Percentiles rank a stretch among this genome's conserved stretches.
Evolutionary conservation across 1,284 basidiomycete species (phyloP).

Genomic region (Peniophora sp.): DNA sequence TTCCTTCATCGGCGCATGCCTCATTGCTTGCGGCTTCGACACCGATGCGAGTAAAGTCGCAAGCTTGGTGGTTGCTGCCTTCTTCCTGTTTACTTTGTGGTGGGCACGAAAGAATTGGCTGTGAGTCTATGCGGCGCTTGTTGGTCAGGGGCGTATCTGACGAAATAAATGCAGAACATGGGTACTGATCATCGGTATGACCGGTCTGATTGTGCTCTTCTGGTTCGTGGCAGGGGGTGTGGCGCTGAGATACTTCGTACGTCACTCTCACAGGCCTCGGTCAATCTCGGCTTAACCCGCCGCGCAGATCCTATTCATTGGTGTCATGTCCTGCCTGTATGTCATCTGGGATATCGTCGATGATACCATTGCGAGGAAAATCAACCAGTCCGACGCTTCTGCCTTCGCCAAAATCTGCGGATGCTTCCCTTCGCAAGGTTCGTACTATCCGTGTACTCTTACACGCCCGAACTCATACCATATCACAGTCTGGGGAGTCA

Average conservation of each 20-base stretch:
- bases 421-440: slow-evolving; percentile 66
- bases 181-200: slow-evolving; percentile 69
- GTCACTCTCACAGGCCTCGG: slow-evolving; percentile 16
- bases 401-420: slow-evolving; percentile 86
- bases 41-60: slow-evolving; percentile 91
- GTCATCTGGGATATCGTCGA: slow-evolving; percentile 84
- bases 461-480: slow-evolving; percentile 1
- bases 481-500: slow-evolving; percentile 70
- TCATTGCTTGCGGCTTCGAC: slow-evolving; percentile 92
- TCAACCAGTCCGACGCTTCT: slow-evolving; percentile 88
- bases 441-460: slow-evolving; percentile 5
- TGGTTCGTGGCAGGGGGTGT: slow-evolving; percentile 78
- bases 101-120: slow-evolving; percentile 80
- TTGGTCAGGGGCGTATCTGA: neutral
- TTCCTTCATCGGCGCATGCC: slow-evolving; percentile 80
- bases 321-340: slow-evolving; percentile 92
- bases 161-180: slow-evolving; percentile 45
- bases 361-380: slow-evolving; percentile 85
- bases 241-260: slow-evolving; percentile 66
- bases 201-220: slow-evolving; percentile 66
- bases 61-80: slow-evolving; percentile 71
- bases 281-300: slow-evolving; percentile 10
- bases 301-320: slow-evolving; percentile 80
- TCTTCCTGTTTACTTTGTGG: slow-evolving; percentile 92
- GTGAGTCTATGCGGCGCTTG: slow-evolving; percentile 31